phyloP scores from a whole-genome alignment of 2,329 filamentous ascomycete genomes.

The Aspergillus pseudotamarii region DNA sequence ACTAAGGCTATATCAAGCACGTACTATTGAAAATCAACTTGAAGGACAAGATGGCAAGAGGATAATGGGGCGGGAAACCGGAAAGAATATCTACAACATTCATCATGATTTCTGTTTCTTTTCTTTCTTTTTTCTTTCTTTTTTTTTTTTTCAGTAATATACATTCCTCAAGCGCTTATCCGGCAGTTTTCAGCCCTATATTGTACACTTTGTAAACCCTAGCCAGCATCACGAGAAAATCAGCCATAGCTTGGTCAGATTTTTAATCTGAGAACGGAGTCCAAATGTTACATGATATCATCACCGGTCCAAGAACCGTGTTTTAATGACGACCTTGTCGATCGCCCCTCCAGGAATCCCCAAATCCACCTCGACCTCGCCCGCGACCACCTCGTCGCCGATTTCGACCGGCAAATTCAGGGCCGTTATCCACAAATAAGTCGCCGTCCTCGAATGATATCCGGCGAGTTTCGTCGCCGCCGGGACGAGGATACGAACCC shows the following conservation, averaged over 20 bases:
- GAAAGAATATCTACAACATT: no score
- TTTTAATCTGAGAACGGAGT: neutral
- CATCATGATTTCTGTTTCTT: no score
- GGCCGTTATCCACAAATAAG: slow-evolving; percentile 70
- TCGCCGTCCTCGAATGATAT: slow-evolving; percentile 73
- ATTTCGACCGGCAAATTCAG: slow-evolving; percentile 52
- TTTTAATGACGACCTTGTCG: slow-evolving; percentile 15
- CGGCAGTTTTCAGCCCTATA: neutral
- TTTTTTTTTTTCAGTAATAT: neutral
- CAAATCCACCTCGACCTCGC: slow-evolving; percentile 31
- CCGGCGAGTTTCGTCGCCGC: slow-evolving; percentile 63
- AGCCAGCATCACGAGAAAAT: neutral
- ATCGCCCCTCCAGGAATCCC: slow-evolving; percentile 23
- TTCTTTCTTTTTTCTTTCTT: no score
- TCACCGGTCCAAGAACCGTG: neutral
- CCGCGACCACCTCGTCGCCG: slow-evolving; percentile 38
- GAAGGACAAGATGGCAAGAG: no score
- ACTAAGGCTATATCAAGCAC: slow-evolving; percentile 1
- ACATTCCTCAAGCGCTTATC: neutral
- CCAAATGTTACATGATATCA: neutral
- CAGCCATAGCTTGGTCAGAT: neutral
- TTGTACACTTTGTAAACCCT: neutral
- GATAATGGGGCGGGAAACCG: no score
- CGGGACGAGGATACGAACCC: slow-evolving; percentile 38
- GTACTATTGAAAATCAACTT: no score